Evolutionary conservation across 306 rosid genomes (phyloP), one percentile per base, ranked within the genome.

Genomic region (Lathyrus sativus): DNA sequence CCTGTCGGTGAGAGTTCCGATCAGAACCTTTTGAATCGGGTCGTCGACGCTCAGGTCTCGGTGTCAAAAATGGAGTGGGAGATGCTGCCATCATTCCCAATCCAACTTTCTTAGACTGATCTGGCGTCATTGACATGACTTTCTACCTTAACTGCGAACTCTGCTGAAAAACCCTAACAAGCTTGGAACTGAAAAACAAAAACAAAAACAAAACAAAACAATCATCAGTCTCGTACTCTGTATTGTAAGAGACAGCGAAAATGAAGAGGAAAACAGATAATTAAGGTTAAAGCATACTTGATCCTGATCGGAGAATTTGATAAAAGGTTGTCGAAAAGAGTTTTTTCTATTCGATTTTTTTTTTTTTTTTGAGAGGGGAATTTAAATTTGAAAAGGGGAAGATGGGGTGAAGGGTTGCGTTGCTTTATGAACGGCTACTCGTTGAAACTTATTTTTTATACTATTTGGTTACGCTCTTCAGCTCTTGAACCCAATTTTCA

Each of bases 41-140:
- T 28, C 96, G 96, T 2, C 95, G 86, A 14, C 88, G 84, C 71
- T 90, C 97, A 0, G 97, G 96, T 13, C 96, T 97, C 50, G 99
- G 99, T 5, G 99, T 93, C 0, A 86, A 80, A 74, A 88, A 93
- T 4, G 99, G 99, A 29, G 91, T 67, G 0, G 96, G 98, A 46
- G 96, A 78, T 0, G 96, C 74, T 0, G 89, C 29, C 17, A 86
- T 67, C 68, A 86, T 64, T 64, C 98, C 96, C 19, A 79, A 58
- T 10, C 98, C 96, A 19, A 84, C 85, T 84, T 92, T 92, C 84
- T 80, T 80, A 10, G 83, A 28, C 65, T 76, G 87, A 86, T 92
- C 98, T 6, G 98, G 98, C 35, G 98, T 92, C 9, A 81, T 5
- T 14, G 95, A 75, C 87, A 79, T 80, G 62, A 67, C 86, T 41